A percentile compares a stretch with the other conserved stretches of the same genome.
Evolutionary conservation across 257 asterid genomes (phyloP).

Genomic region (Avicennia marina): DNA sequence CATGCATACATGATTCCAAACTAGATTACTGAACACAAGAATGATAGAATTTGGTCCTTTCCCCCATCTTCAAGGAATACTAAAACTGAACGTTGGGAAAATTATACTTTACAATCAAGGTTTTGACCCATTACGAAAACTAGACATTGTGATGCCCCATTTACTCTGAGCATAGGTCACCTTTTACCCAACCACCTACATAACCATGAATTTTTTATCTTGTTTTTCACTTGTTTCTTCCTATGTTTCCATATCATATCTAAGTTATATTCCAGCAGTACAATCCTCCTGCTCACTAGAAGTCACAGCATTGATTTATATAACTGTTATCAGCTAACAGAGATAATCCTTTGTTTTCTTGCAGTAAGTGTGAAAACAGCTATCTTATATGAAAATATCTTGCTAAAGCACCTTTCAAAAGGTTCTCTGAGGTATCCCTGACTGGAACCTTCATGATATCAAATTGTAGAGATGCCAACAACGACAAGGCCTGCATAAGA

Average conservation of each 20-base stretch:
- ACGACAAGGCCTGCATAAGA: constrained; percentile 53
- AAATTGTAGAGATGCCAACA: constrained; percentile 53
- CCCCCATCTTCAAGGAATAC: no score
- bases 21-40: no score
- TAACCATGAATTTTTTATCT: no score
- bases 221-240: no score
- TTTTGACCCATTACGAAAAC: no score
- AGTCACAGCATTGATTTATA: no score
- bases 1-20: no score
- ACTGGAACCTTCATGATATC: constrained; percentile 63
- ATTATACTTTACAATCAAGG: background rate
- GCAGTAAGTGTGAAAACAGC: background rate
- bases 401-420: constrained; percentile 50
- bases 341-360: background rate
- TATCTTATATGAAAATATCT: background rate
- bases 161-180: background rate
- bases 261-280: no score
- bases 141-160: background rate
- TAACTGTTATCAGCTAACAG: background rate
- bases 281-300: no score
- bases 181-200: no score
- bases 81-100: background rate
- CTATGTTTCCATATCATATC: no score
- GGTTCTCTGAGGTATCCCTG: constrained; percentile 38
- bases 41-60: no score